phyloP scores from a whole-genome alignment of 1,139 yeast genomes.

The Zygosaccharomyces sapae region DNA sequence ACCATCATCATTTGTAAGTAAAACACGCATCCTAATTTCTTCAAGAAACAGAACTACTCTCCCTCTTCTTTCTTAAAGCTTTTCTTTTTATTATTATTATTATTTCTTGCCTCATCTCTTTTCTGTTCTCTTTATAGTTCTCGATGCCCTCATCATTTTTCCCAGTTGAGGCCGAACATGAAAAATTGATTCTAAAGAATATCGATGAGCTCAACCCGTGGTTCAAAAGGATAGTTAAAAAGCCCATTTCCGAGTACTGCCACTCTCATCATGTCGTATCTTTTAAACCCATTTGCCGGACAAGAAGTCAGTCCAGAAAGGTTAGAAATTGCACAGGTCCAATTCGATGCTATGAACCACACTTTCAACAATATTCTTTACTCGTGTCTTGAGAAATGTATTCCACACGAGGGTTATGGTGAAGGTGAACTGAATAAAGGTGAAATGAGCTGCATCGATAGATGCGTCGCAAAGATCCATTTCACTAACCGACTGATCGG shows the following conservation, averaged over 20 bases:
- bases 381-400: conserved; percentile 65
- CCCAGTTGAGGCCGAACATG: too few relatives aligned
- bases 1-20: conserved; percentile 89
- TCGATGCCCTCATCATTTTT: too few relatives aligned
- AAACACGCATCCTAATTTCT: conserved; percentile 22
- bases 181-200: too few relatives aligned
- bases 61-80: too few relatives aligned
- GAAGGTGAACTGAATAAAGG: conserved; percentile 79
- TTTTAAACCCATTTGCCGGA: conserved; percentile 45
- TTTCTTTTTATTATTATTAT: too few relatives aligned
- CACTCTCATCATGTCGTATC: conserved; percentile 51
- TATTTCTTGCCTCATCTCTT: too few relatives aligned
- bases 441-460: conserved; percentile 66
- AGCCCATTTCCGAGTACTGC: neutral
- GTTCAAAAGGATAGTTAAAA: neutral
- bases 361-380: conserved; percentile 58
- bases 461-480: conserved; percentile 75
- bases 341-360: conserved; percentile 65
- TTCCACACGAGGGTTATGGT: conserved; percentile 64
- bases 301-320: conserved; percentile 62
- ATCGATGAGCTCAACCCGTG: too few relatives aligned
- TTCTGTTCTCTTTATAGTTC: too few relatives aligned
- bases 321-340: conserved; percentile 67
- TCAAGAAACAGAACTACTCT: too few relatives aligned
- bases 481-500: conserved; percentile 63